phyloP scores from a whole-genome alignment of 257 asterid genomes.

The Nyctanthes arbortristis region DNA sequence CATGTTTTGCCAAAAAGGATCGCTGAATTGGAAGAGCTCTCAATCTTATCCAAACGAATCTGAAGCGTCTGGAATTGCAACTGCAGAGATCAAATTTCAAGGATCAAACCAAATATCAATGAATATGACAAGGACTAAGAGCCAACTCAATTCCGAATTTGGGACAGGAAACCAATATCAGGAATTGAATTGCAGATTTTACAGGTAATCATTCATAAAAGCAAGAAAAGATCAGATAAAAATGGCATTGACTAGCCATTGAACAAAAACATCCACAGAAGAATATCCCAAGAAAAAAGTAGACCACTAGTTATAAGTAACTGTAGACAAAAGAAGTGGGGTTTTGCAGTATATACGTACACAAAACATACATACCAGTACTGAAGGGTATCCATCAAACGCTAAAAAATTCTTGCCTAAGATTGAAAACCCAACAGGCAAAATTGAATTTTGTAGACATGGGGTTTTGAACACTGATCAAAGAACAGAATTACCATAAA shows the following conservation, averaged over 20 bases:
- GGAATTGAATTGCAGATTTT: neutral
- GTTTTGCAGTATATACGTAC: neutral
- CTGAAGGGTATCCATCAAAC: constrained; percentile 30
- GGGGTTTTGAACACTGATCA: constrained; percentile 6
- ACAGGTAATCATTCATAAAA: neutral
- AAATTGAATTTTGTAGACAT: constrained; percentile 23
- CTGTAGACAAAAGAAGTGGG: constrained; percentile 14
- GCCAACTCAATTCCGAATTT: neutral
- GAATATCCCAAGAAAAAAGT: constrained; percentile 10
- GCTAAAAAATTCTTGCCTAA: constrained; percentile 22
- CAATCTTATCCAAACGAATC: constrained; percentile 8
- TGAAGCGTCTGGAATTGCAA: constrained; percentile 5
- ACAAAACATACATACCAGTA: constrained; percentile 24
- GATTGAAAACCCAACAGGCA: constrained; percentile 12
- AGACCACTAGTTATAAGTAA: neutral
- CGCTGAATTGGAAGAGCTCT: neutral
- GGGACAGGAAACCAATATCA: neutral
- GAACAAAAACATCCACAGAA: constrained; percentile 14
- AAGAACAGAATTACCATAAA: constrained; percentile 23
- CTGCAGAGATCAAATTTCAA: constrained; percentile 10
- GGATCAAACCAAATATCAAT: constrained; percentile 19
- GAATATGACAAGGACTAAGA: constrained; percentile 13
- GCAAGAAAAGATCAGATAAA: constrained; percentile 12
- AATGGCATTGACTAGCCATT: constrained; percentile 13
- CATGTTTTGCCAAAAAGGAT: too few relatives aligned